Base-by-base conservation (phyloP, 345 rosid genomes). In the Carallia brachiata region DNA sequence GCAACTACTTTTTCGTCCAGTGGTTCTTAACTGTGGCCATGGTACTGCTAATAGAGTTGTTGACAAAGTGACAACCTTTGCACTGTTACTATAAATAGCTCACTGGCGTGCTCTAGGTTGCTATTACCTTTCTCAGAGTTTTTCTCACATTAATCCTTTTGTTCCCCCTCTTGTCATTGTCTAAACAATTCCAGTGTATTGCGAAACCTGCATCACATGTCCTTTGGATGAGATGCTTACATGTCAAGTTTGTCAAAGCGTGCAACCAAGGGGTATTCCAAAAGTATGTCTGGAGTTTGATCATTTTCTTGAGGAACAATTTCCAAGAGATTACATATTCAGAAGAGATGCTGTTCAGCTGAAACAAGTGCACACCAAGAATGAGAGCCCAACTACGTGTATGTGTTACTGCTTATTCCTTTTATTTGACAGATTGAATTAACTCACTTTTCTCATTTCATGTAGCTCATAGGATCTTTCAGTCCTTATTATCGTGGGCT, bases 1-100 rank as follows among this genome's bases (percentile, higher is more conserved):
- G 71, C 83, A 89, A 69, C 69, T 91, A 67, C 87, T 87, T 18
- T 73, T 82, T 62, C 82, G 61, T 65, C 93, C 97, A 0, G 82
- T 88, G 39, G 87, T 75, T 68, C 92, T 91, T 74, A 91, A 93
- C 69, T 93, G 94, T 53, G 96, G 97, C 74, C 96, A 93, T 75
- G 98, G 98, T 93, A 89, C 60, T 55, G 10, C 60, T 55, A 55
- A 9, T 23, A 55, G 16, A 23, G 15, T 55, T 23, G 60, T 55
- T 55, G 60, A 23, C 31, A 28, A 23, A 55, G 32, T 55, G 32
- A 23, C 28, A 55, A 30, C 10, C 23, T 62, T 62, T 80, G 53
- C 37, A 44, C 52, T 53, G 37, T 61, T 52, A 48, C 37, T 68
- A 52, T 8, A 37, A 67, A n/a, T 36, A 15, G 52, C 36, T 60